Base-by-base conservation (phyloP, 83 land plant genomes). In the Isoetes engelmannii region DNA sequence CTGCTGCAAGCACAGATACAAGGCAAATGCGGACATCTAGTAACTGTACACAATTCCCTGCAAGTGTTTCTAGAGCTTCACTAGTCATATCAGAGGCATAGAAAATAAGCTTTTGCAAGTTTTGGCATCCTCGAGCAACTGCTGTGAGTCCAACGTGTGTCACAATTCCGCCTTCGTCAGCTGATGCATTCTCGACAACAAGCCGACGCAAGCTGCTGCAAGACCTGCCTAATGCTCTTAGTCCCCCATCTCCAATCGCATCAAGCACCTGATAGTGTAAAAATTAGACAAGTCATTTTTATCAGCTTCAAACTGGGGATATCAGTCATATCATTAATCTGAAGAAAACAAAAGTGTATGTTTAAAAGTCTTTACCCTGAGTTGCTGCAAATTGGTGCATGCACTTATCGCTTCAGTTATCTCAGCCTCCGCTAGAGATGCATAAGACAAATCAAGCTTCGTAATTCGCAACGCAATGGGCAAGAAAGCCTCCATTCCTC, bases 1-100 rank as follows among this genome's bases (percentile, higher is more conserved):
- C 8, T 42, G 44, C 7, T 42, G 43, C 48, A 45, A 42, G 2
- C 67, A 45, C 50, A 15, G 13, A 17, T 42, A 72, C 53, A 21
- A 72, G 71, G 53, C 75, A 72, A 5, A 72, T 72, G 47, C 75
- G 75, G 7, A 72, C 53, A 17, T 72, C 75, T 7, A 51, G 47
- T 44, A 72, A 48, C 17, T 67, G 46, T 13, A 70, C 70, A 57
- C 75, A 72, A 10, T 72, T 72, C 45, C 42, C 48, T 6, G 75
- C 75, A 44, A 72, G 75, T 15, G 70, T 62, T 43, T 72, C 57
- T 41, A 72, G 53, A 20, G 75, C 75, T 72, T 72, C 41, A 54
- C 51, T 72, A 4, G 75, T 72, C 67, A 72, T 63, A 46, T 60
- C 65, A 8, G 75, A 66, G 37, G 75, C 70, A 45, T 72, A 72